These are phyloP conservation scores for Chlorella sorokiniana DNA, from an alignment of 139 green algal genomes.

Conservation along the genomic window DNA sequence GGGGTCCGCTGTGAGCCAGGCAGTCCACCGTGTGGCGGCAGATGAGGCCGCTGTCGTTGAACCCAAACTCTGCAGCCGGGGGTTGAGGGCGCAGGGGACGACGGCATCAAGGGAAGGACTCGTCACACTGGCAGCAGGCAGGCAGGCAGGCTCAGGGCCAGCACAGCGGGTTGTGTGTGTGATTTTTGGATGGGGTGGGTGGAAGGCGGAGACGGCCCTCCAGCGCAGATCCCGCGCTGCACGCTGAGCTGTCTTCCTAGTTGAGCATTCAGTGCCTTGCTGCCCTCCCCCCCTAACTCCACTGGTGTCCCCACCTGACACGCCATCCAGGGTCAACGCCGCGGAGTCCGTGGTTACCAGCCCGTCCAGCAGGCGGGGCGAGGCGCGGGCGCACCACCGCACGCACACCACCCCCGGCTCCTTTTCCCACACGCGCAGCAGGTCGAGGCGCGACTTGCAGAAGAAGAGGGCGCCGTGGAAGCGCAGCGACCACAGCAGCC, in stretches of 20 bases:
- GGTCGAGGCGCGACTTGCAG: constrained; percentile 7
- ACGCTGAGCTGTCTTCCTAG: background rate
- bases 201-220: no score
- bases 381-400: constrained; percentile 13
- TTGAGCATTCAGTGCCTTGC: no score
- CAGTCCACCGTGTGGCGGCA: constrained; percentile 8
- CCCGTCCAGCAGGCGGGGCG: constrained; percentile 13
- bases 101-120: background rate
- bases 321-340: background rate
- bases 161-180: background rate
- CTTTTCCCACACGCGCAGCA: constrained; percentile 25
- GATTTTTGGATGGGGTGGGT: no score
- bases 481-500: constrained; percentile 13
- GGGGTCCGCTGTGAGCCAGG: background rate
- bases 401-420: constrained; percentile 15
- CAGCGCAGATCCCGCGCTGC: background rate
- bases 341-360: background rate
- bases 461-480: constrained; percentile 28
- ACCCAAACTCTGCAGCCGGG: background rate
- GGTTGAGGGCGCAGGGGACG: background rate
- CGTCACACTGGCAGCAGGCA: background rate
- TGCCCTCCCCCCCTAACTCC: no score
- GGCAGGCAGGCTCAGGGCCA: background rate
- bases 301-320: background rate
- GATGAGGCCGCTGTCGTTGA: background rate